Percentiles rank a stretch among this genome's conserved stretches.
Evolutionary conservation across 2,329 filamentous ascomycete species (phyloP).

Genomic region (Paracoccidioides brasiliensis): DNA sequence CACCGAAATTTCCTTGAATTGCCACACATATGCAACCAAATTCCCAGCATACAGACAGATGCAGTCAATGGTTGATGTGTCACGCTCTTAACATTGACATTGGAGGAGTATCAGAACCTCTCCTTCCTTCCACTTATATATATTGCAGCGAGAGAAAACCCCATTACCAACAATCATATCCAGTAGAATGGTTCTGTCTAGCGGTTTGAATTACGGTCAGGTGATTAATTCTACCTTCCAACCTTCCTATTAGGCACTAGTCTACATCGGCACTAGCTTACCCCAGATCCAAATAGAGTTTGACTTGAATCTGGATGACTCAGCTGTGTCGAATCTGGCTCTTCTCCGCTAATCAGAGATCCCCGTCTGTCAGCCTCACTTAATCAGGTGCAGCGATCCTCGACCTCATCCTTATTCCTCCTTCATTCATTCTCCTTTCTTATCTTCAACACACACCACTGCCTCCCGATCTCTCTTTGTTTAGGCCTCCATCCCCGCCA

Average conservation of each 20-base stretch:
- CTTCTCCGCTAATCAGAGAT: not conserved
- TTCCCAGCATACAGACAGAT: too few relatives aligned
- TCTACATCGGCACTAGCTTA: not conserved
- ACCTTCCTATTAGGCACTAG: not conserved
- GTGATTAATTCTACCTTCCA: too few relatives aligned
- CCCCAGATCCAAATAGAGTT: slow-evolving; percentile 1
- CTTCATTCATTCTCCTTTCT: not conserved
- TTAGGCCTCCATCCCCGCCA: not conserved
- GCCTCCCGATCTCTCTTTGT: not conserved
- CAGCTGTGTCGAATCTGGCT: not conserved
- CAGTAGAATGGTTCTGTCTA: too few relatives aligned
- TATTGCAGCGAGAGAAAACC: too few relatives aligned
- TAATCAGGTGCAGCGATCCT: not conserved
- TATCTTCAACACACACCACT: not conserved
- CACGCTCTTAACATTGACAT: too few relatives aligned
- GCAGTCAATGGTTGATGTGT: too few relatives aligned
- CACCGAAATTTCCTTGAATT: too few relatives aligned
- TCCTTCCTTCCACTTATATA: too few relatives aligned
- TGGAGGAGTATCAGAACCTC: not conserved
- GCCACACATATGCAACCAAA: too few relatives aligned
- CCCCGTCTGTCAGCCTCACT: not conserved
- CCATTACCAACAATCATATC: too few relatives aligned
- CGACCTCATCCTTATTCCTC: not conserved
- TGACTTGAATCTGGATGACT: not conserved
- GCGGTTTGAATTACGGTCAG: too few relatives aligned